Evolutionary conservation across 1,284 basidiomycete species (phyloP).

Genomic region (Sanghuangporus weigelae): DNA sequence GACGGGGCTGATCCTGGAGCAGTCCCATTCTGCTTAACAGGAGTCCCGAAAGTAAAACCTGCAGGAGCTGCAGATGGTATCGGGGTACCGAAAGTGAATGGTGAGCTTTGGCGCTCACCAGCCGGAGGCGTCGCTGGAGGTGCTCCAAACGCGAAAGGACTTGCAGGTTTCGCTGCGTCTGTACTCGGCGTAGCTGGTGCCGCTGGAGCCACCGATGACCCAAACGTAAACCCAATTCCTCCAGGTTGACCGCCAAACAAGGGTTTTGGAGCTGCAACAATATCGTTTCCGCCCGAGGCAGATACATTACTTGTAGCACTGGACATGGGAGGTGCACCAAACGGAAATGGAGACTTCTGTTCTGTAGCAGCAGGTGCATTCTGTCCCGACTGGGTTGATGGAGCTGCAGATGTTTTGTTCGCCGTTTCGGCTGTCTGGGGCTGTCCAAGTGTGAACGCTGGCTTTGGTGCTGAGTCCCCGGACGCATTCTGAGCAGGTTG

Average conservation of each 20-base stretch:
- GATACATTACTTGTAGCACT: background rate
- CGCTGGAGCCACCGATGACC: background rate
- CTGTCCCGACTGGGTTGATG: background rate
- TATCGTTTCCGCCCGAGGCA: background rate
- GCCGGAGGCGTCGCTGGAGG: constrained; percentile 19
- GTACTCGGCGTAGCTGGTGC: constrained; percentile 5
- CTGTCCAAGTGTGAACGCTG: background rate
- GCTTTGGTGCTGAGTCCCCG: background rate
- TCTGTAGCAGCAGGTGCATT: constrained; percentile 27
- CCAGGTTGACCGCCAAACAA: constrained; percentile 13
- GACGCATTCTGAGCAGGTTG: background rate
- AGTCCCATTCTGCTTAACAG: constrained; percentile 8
- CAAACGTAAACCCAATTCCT: constrained; percentile 10
- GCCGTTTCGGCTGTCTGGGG: constrained; percentile 19
- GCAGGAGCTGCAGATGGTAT: background rate
- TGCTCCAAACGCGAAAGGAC: constrained; percentile 22
- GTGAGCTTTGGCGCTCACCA: constrained; percentile 12
- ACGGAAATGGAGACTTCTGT: constrained; percentile 44
- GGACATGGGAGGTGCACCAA: constrained; percentile 16
- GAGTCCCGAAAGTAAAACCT: constrained; percentile 19
- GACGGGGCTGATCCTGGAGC: constrained; percentile 20
- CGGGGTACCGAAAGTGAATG: constrained; percentile 13
- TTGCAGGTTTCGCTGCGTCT: constrained; percentile 8
- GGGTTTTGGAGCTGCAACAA: constrained; percentile 18
- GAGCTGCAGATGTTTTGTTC: constrained; percentile 13